Evolutionary conservation across 768 basidiomycete genomes (phyloP).

Genomic region (Tephrocybe sp.): DNA sequence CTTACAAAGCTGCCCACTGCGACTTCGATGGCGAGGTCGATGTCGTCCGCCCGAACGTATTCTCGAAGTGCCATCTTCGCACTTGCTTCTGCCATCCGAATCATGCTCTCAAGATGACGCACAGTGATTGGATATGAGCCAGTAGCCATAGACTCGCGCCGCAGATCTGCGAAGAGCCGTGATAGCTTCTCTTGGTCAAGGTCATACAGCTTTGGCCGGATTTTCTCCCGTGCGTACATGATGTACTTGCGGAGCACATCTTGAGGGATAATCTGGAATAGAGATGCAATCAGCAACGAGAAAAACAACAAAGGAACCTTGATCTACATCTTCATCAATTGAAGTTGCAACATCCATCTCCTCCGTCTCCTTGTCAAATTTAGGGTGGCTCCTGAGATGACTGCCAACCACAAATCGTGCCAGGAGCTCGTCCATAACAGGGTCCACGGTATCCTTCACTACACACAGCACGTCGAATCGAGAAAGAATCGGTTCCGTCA

Average conservation of each 20-base stretch:
- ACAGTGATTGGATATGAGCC: constrained; percentile 99
- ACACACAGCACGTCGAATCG: constrained; percentile 98
- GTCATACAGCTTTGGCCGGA: constrained; percentile 91
- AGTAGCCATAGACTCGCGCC: constrained; percentile 94
- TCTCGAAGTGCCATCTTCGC: constrained; percentile 98
- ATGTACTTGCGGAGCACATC: constrained; percentile 96
- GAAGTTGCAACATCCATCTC: constrained; percentile 93
- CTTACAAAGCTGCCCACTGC: constrained; percentile 93
- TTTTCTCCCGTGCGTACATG: constrained; percentile 95
- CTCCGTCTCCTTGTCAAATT: constrained; percentile 82
- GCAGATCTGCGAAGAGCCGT: constrained; percentile 91
- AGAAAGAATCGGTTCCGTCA: constrained; percentile 97
- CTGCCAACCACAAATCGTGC: constrained; percentile 98
- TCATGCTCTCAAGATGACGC: constrained; percentile 98
- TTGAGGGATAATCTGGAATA: constrained; percentile 87
- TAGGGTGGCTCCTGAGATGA: constrained; percentile 92
- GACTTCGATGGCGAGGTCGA: constrained; percentile 96
- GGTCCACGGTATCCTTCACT: constrained; percentile 97
- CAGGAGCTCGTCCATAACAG: constrained; percentile 93
- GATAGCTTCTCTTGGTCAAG: constrained; percentile 95
- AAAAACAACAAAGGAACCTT: neutral
- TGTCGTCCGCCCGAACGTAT: constrained; percentile 94
- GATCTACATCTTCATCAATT: constrained; percentile 81
- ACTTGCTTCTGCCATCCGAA: constrained; percentile 97
- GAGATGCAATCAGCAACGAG: neutral